A percentile compares a stretch with the other conserved stretches of the same genome.
Evolutionary conservation across 371 early-diverging fungal species (phyloP).

Genomic region (Haplosporangium sp.): DNA sequence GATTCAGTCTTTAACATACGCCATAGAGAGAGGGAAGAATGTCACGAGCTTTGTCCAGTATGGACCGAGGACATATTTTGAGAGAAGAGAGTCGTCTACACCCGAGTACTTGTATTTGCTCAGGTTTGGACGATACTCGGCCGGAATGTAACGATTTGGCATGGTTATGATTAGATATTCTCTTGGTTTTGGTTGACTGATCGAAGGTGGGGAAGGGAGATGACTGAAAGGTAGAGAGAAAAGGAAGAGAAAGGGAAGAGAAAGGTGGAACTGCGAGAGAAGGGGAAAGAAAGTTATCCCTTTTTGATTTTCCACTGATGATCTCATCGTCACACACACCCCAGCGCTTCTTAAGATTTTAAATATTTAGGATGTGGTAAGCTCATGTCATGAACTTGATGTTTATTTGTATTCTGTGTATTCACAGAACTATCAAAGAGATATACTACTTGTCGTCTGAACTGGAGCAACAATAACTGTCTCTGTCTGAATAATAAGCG

Average conservation of each 20-base stretch:
- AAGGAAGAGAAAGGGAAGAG: not conserved
- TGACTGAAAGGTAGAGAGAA: not conserved
- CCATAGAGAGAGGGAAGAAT: constrained; percentile 91
- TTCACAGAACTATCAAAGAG: not conserved
- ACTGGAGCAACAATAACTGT: constrained; percentile 26
- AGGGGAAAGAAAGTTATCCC: not conserved
- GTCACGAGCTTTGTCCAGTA: constrained; percentile 94
- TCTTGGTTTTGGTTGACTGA: not conserved
- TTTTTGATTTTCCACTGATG: not conserved
- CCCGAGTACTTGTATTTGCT: constrained; percentile 86
- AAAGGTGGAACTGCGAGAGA: not conserved
- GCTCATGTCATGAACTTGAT: not conserved
- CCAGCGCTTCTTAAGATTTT: not conserved
- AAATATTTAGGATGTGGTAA: not conserved
- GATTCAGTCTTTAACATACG: constrained; percentile 66
- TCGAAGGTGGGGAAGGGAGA: not conserved
- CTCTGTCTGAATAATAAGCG: constrained; percentile 39
- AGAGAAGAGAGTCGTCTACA: constrained; percentile 90
- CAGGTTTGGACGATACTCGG: constrained; percentile 72
- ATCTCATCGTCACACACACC: not conserved
- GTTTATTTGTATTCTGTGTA: not conserved
- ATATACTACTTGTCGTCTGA: not conserved
- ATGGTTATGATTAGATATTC: constrained; percentile 6
- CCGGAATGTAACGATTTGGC: constrained; percentile 58
- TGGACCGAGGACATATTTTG: constrained; percentile 85